Conservation (phyloP, 192 early-diverging fungal species). For the Mortierella claussenii region DNA sequence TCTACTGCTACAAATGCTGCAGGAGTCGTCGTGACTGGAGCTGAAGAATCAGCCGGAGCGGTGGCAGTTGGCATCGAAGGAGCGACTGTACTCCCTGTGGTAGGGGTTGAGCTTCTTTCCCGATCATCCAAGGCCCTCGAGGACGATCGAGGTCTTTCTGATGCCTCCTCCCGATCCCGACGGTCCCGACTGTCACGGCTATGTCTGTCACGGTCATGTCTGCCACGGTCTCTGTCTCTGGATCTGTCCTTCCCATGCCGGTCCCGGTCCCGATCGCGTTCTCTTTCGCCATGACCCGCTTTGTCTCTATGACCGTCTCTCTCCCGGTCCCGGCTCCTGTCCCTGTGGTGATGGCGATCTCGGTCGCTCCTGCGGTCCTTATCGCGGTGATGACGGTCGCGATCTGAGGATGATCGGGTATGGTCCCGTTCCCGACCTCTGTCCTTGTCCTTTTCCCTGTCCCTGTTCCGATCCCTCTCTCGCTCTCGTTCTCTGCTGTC, state of each 20-base stretch:
- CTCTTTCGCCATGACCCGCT: no score
- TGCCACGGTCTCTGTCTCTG: slow-evolving; percentile 33
- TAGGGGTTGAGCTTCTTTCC: slow-evolving; percentile 28
- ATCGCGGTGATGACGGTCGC: slow-evolving; percentile 11
- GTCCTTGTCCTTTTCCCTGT: slow-evolving; percentile 26
- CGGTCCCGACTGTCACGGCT: slow-evolving; percentile 11
- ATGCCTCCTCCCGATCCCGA: slow-evolving; percentile 6
- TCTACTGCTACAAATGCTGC: not conserved
- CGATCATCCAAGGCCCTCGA: slow-evolving; percentile 18
- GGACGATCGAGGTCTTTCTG: slow-evolving; percentile 11
- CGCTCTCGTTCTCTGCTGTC: not conserved
- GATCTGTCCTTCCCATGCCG: slow-evolving; percentile 57
- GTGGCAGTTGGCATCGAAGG: not conserved
- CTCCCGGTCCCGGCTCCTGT: slow-evolving; percentile 2
- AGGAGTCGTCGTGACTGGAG: not conserved
- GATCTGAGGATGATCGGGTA: not conserved
- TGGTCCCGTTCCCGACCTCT: not conserved
- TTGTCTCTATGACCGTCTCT: no score
- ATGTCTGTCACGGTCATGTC: slow-evolving; percentile 45
- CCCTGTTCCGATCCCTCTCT: slow-evolving; percentile 22
- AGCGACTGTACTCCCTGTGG: not conserved
- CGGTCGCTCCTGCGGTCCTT: slow-evolving; percentile 23
- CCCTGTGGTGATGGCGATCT: slow-evolving; percentile 8
- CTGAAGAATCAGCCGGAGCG: not conserved
- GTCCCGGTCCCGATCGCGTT: slow-evolving; percentile 65